Percentiles rank a stretch among this genome's conserved stretches.
phyloP scores from a whole-genome alignment of 805 yeast species.

The Yarrowia sp. region DNA sequence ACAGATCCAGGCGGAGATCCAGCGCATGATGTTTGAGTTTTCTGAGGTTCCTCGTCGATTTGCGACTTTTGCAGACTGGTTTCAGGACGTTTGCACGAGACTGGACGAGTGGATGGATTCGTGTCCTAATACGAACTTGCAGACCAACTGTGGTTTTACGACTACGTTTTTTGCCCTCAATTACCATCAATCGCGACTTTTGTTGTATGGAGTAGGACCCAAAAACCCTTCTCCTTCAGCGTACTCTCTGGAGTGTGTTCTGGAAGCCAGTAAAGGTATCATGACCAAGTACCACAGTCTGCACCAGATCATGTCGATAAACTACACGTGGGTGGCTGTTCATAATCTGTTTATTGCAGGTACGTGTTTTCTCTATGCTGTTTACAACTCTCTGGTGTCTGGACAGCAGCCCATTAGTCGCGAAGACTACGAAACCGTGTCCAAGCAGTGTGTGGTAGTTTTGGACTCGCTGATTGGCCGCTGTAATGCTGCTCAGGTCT shows the following conservation, averaged over 20 bases:
- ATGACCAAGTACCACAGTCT: conserved; percentile 61
- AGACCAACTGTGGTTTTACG: conserved; percentile 74
- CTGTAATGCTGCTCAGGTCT: conserved; percentile 74
- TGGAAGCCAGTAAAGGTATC: conserved; percentile 62
- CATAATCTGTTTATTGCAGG: conserved; percentile 89
- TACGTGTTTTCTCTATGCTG: conserved; percentile 71
- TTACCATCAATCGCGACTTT: conserved; percentile 68
- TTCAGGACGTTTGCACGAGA: conserved; percentile 46
- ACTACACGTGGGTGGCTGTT: conserved; percentile 91
- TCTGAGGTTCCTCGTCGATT: conserved; percentile 68
- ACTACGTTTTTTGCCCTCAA: conserved; percentile 66
- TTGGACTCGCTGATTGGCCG: conserved; percentile 58
- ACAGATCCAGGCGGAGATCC: conserved; percentile 72
- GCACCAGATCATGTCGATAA: conserved; percentile 54
- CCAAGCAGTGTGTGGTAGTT: conserved; percentile 48
- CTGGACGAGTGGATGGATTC: conserved; percentile 61
- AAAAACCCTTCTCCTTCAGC: conserved; percentile 52
- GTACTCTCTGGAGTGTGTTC: conserved; percentile 54
- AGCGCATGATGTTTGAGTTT: conserved; percentile 64
- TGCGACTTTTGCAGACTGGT: conserved; percentile 59
- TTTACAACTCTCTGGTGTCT: conserved; percentile 53
- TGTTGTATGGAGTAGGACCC: conserved; percentile 77
- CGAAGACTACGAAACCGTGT: conserved; percentile 49
- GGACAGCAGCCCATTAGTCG: conserved; percentile 41
- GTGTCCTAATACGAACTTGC: conserved; percentile 53